phyloP scores from a whole-genome alignment of 768 basidiomycete species.

The Grammothele lineata region DNA sequence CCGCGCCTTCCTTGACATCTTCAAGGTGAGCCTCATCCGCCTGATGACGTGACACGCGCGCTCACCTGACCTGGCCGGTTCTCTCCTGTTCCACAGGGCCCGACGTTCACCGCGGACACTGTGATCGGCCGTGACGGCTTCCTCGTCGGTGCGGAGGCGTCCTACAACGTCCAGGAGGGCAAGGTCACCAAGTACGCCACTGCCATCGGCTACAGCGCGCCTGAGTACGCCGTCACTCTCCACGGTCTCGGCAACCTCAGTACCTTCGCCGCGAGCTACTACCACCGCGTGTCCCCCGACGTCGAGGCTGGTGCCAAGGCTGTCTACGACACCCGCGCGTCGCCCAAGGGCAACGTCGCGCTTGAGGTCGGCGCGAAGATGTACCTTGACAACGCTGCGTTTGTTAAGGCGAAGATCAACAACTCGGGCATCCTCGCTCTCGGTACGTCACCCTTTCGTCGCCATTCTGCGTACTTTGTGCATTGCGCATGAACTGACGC shows the following conservation, averaged over 20 bases:
- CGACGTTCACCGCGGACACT: constrained; percentile 94
- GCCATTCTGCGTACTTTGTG: neutral
- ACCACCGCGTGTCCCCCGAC: constrained; percentile 89
- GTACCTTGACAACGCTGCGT: constrained; percentile 83
- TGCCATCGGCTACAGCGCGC: constrained; percentile 92
- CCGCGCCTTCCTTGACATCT: constrained; percentile 84
- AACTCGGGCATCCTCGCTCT: constrained; percentile 88
- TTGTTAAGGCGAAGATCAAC: constrained; percentile 99
- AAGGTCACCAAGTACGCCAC: constrained; percentile 88
- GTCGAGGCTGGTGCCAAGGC: constrained; percentile 97
- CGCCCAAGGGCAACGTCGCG: constrained; percentile 70
- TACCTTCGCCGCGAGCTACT: constrained; percentile 94
- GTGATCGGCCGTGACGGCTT: constrained; percentile 96
- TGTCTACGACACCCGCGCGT: constrained; percentile 90
- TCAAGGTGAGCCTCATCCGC: constrained; percentile 67
- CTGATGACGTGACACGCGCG: constrained; percentile 17
- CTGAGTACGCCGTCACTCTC: constrained; percentile 91
- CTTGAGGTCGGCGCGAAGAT: constrained; percentile 96
- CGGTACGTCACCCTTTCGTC: constrained; percentile 36
- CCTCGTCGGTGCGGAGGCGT: constrained; percentile 93
- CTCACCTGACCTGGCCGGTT: constrained; percentile 8
- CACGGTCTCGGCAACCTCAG: constrained; percentile 94
- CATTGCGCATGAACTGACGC: neutral
- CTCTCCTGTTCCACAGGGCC: constrained; percentile 56
- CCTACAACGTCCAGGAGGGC: constrained; percentile 95